Percentiles rank a stretch among this genome's conserved stretches.
Conservation (phyloP, 805 yeast species). For the Candida germanica region DNA sequence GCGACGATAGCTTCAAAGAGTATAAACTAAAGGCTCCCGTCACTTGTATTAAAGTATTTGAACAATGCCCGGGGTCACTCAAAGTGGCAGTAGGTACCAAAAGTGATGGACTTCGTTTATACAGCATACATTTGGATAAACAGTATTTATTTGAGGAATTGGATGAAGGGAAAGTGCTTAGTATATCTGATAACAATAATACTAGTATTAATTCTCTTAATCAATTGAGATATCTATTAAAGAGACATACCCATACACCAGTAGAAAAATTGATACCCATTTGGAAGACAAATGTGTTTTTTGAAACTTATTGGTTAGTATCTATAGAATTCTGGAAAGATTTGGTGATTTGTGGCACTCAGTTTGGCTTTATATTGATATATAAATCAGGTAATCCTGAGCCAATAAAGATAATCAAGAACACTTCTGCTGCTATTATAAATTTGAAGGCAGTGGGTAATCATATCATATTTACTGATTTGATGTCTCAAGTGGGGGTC, state of each 20-base stretch:
- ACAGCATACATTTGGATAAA: constrained; percentile 19
- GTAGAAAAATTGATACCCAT: constrained; percentile 12
- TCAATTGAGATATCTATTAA: constrained; percentile 2
- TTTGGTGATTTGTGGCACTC: constrained; percentile 27
- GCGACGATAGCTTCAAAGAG: constrained; percentile 23
- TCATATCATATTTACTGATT: constrained; percentile 23
- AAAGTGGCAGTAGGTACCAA: constrained; percentile 24
- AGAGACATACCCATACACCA: not conserved
- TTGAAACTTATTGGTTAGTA: constrained; percentile 20
- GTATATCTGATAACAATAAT: not conserved
- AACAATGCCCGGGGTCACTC: not conserved
- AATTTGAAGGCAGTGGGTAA: constrained; percentile 15
- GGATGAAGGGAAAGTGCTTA: constrained; percentile 4
- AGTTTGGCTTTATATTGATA: constrained; percentile 26
- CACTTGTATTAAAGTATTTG: constrained; percentile 14
- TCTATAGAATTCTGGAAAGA: constrained; percentile 18
- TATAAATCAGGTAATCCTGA: constrained; percentile 13
- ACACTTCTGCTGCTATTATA: constrained; percentile 25
- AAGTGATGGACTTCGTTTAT: constrained; percentile 24
- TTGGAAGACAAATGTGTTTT: constrained; percentile 8
- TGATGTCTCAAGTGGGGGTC: constrained; percentile 30
- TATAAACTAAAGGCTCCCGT: constrained; percentile 25
- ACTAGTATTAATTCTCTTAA: constrained; percentile 3
- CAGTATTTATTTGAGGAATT: constrained; percentile 3
- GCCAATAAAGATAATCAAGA: constrained; percentile 14